Evolutionary conservation across 441 rosid species (phyloP).

Genomic region (Gossypium gossypioides): DNA sequence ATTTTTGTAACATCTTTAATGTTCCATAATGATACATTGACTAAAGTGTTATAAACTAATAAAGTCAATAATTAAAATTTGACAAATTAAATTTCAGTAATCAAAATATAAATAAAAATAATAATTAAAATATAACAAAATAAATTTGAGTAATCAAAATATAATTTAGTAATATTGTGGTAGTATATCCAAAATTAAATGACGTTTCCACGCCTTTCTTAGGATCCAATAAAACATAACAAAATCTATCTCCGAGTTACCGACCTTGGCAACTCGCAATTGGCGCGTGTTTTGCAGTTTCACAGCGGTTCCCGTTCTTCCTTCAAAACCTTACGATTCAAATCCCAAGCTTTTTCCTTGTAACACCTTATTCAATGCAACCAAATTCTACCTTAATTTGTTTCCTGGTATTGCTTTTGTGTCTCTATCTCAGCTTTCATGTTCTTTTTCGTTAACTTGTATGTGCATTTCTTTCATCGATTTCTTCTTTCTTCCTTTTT

Average conservation of each 20-base stretch:
- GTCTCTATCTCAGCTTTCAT: not conserved
- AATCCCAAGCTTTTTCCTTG: not conserved
- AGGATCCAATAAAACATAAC: not conserved
- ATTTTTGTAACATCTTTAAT: too few relatives aligned
- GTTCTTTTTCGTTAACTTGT: not conserved
- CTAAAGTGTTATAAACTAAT: too few relatives aligned
- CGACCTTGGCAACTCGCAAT: slow-evolving; percentile 21
- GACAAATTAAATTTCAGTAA: too few relatives aligned
- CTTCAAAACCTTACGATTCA: slow-evolving; percentile 6
- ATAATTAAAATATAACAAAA: too few relatives aligned
- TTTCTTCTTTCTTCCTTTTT: not conserved
- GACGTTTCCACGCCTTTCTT: not conserved
- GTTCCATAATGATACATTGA: too few relatives aligned
- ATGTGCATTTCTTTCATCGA: not conserved
- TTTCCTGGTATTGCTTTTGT: not conserved
- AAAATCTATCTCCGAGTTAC: slow-evolving; percentile 11
- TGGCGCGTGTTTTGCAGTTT: slow-evolving; percentile 23
- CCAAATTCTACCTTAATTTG: not conserved
- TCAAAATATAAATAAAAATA: too few relatives aligned
- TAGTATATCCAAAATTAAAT: too few relatives aligned
- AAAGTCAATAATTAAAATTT: too few relatives aligned
- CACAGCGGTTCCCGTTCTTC: slow-evolving; percentile 9
- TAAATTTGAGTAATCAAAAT: too few relatives aligned
- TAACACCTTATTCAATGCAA: not conserved
- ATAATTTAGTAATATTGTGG: too few relatives aligned